These are phyloP conservation scores for Phaeosphaeria sp. DNA, from an alignment of 2,329 filamentous ascomycete species.

Conservation along the genomic window DNA sequence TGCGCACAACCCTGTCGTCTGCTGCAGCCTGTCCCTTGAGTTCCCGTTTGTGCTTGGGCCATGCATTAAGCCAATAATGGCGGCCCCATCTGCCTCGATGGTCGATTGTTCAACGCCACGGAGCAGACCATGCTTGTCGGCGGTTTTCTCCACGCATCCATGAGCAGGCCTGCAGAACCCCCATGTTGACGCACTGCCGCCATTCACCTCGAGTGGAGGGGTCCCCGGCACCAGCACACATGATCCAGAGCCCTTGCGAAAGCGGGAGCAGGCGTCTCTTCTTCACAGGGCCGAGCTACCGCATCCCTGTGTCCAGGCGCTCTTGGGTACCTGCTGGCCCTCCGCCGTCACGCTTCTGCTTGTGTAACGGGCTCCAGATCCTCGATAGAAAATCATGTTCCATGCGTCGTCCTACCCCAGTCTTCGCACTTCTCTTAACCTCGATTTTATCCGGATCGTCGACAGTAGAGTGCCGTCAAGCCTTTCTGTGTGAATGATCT, in stretches of 20 bases:
- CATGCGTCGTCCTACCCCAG: constrained; percentile 46
- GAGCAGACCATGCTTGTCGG: constrained; percentile 48
- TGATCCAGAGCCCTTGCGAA: constrained; percentile 44
- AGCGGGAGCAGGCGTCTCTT: constrained; percentile 47
- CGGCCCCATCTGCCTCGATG: constrained; percentile 41
- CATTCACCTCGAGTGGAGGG: constrained; percentile 43
- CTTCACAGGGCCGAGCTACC: constrained; percentile 49
- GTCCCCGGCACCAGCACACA: constrained; percentile 46
- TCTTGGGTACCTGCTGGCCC: constrained; percentile 43
- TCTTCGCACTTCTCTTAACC: constrained; percentile 45
- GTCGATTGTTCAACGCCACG: constrained; percentile 47
- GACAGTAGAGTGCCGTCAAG: constrained; percentile 48
- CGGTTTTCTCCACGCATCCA: constrained; percentile 48
- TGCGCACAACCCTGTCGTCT: constrained; percentile 36
- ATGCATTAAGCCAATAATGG: constrained; percentile 47
- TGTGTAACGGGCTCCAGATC: constrained; percentile 50
- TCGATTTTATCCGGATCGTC: constrained; percentile 52
- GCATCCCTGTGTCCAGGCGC: constrained; percentile 45
- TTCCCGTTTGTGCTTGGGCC: constrained; percentile 44
- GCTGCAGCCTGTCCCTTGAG: constrained; percentile 45
- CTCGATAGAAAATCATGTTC: constrained; percentile 48
- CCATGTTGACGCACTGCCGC: constrained; percentile 46
- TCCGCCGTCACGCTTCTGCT: constrained; percentile 48
- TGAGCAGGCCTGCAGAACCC: constrained; percentile 38
- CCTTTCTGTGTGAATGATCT: constrained; percentile 49